Evolutionary conservation across 2,329 filamentous ascomycete genomes (phyloP), one percentile per base, ranked within the genome.

Genomic region (Penicillium hordei): DNA sequence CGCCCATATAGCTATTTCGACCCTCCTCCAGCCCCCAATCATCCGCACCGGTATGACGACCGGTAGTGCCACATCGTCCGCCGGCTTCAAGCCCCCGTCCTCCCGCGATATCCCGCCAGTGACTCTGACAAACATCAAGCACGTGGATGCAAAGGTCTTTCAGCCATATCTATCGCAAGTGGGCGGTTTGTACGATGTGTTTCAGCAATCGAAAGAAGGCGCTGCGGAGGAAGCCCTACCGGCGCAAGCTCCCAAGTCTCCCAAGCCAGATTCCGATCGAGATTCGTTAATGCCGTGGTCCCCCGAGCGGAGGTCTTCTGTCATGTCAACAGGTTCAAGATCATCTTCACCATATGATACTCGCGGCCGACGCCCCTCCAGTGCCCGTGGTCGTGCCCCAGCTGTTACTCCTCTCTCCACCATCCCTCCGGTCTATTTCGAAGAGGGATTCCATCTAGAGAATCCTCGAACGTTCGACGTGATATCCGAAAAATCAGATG

Each of bases 401-500:
- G 89, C 89, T 0, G 86, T 90, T 1, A 91, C 94, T 1, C 94
- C 93, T 0, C 74, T 99, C 29, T 94, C 92, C 5, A 97, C 93
- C 0, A 96, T 99, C 43, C 94, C 94, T 0, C 84, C 80, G 48
- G 90, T 99, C 12, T 99, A 97, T 71, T 97, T 97, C 66, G 94
- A 97, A 53, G 90, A 96, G 34, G 88, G 92, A 66, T 99, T 99
- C 66, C 93, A 91, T 68, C 83, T 99, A 8, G 94, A 99, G 71
- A 97, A 99, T 62, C 94, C 94, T 0, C 86, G 94, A 50, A 97
- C 90, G 0, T 99, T 99, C 71, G 94, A 99, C 72, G 87, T 97
- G 27, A 93, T 99, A 15, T 97, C 93, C 70, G 94, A 99, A 75
- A 85, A 92, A 59, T 96, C 94, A 12, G 93, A 97, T 73, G 91